Evolutionary conservation across 2,329 filamentous ascomycete genomes (phyloP), one percentile per base, ranked within the genome.

Genomic region (Curvularia eragrostidis): DNA sequence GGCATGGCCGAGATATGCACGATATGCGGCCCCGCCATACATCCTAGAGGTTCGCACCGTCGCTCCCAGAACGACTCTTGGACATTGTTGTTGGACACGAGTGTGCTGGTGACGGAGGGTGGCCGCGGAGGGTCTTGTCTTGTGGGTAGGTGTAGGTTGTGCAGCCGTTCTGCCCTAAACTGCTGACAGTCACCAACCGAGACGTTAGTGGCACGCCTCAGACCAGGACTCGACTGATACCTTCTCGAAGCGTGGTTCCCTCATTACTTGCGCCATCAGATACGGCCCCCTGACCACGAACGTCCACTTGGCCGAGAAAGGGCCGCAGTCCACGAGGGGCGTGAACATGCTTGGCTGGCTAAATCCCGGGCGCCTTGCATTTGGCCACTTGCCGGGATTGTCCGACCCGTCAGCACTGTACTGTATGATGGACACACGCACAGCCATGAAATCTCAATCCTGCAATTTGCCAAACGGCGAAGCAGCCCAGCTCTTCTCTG

Each of bases 231-330:
- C 24, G 15, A 42, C 7, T 43, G 32, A 50, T 34, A 50, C 46
- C 41, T 23, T 23, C n/a, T 34, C 26, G 32, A 55, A 41, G 46
- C 34, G 19, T 34, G 26, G 18, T 41, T 41, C 46, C 10, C 34
- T 47, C 32, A 18, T 26, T 19, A n/a, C 24, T 42, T 26, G 26
- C n/a, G 52, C 15, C 23, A 18, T 41, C 23, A 18, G 39, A n/a
- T 5, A 26, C 15, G 9, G n/a, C 39, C 56, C 56, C 56, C 52
- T 58, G 52, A 55, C 19, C 24, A 41, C 26, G 39, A 21, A 36
- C 10, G 23, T 30, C 24, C 13, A 34, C 5, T 36, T 28, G 26
- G 32, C 56, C 56, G 56, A 58, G 21, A 26, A 48, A 55, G 56
- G 38, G 26, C 56, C 47, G 52, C 47, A 39, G 24, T 44, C 13